Evolutionary conservation across 2,329 filamentous ascomycete genomes (phyloP), one percentile per base, ranked within the genome.

Genomic region (Cladorrhinum sp.): DNA sequence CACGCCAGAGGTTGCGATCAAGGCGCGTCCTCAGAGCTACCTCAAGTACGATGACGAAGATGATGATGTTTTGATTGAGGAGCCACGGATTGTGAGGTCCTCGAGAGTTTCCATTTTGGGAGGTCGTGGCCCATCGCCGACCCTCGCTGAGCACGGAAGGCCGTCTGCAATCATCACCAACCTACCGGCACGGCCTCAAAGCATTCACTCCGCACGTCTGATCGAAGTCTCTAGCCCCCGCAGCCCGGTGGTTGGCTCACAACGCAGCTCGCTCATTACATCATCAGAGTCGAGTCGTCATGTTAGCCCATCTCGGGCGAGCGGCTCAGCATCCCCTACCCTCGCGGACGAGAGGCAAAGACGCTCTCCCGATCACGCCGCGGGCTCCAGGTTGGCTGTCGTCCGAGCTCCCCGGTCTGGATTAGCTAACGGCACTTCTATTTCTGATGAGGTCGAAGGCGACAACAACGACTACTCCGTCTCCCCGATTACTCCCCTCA

Each of bases 61-160:
- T 81, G 55, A 87, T 76, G 53, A 77, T 70, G 55, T 82, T 66
- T 75, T 85, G 76, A 70, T 84, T 70, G 82, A 90, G 78, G 79
- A 84, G 66, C 81, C 82, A 2, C 76, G 85, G 66, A 83, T 86
- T 27, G 64, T 86, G 58, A 85, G 81, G 0, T 84, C 83, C 0
- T 79, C 82, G 2, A 76, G 83, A 36, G 76, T 86, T 8, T 86
- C 83, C 2, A 78, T 85, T 24, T 77, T 77, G 27, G 81, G 53
- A 56, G 53, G 81, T 32, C 78, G 78, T 23, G 74, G 72, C 64
- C 77, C 77, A 29, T 83, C 81, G 0, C 79, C 81, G 1, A 73
- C 79, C 2, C 71, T 74, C 1, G 81, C 81, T 0, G 82, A 85
- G 7, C 72, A 74, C 45, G 76, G 75, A 25, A 78, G 66, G 63